Evolutionary conservation across 2,329 filamentous ascomycete species (phyloP).

Genomic region (Xylariaceae sp.): DNA sequence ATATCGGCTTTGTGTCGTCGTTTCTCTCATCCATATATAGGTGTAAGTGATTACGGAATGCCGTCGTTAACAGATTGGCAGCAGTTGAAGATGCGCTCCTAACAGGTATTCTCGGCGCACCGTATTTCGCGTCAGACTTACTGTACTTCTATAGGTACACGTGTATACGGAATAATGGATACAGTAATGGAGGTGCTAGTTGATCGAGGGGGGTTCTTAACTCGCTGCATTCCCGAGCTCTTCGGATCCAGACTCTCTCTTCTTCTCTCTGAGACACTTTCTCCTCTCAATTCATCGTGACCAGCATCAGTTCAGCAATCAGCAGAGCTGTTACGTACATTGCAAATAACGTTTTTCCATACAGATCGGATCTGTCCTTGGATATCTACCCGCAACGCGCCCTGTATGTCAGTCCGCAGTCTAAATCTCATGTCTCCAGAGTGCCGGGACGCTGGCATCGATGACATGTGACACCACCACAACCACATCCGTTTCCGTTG

Average conservation of each 20-base stretch:
- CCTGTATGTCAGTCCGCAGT: too few relatives aligned
- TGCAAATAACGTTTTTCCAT: neutral
- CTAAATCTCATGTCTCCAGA: neutral
- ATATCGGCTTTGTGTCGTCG: too few relatives aligned
- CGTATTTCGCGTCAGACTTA: neutral
- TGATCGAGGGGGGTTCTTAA: neutral
- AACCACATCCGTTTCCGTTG: constrained; percentile 18
- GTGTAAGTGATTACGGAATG: too few relatives aligned
- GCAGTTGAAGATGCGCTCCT: too few relatives aligned
- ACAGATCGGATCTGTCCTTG: neutral
- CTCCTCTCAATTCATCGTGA: too few relatives aligned
- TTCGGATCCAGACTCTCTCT: neutral
- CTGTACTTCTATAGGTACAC: neutral
- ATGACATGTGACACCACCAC: neutral
- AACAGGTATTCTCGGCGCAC: neutral
- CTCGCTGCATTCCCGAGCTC: neutral
- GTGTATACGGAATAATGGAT: neutral
- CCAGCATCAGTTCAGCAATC: neutral
- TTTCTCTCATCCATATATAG: too few relatives aligned
- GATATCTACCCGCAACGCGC: neutral
- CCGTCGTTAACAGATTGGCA: too few relatives aligned
- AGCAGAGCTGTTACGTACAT: neutral
- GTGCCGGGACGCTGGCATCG: neutral
- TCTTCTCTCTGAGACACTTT: neutral
- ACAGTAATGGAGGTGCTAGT: neutral